Evolutionary conservation across 2,329 filamentous ascomycete genomes (phyloP), one percentile per base, ranked within the genome.

Genomic region (Curvularia verruculosa): DNA sequence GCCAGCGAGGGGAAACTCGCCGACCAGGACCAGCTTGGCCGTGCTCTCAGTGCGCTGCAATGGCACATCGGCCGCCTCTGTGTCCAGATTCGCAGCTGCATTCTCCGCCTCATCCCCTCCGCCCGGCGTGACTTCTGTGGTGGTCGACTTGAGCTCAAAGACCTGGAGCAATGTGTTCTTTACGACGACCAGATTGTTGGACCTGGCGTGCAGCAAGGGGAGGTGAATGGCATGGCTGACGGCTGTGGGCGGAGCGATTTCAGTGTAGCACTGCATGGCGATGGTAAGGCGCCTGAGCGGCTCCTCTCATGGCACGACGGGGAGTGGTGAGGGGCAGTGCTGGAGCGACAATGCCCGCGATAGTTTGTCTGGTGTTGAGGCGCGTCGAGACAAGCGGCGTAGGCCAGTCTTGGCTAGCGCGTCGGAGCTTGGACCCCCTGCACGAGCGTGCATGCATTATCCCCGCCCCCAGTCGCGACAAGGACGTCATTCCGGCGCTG

Each of bases 221-320:
- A 96, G 80, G 58, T 83, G 85, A 71, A 97, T 80, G 63, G 93
- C 91, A 80, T 96, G 90, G 71, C 92, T 93, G 79, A 98, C 92
- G 75, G 93, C 93, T 76, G 93, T 96, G 52, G 95, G 93, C 81
- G 94, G 90, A 77, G 92, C 88, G 76, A 99, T 84, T 84, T 99
- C 95, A 73, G 92, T 93, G 81, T 98, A 98, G 83, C 92, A 96
- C 86, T 98, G 94, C 94, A 98, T 98, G 71, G 55, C 34, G 43
- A 41, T 39, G 48, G 49, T 39, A 3, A 28, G 41, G 24, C 26
- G 29, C 28, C 36, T 49, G 46, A 31, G 39, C 41, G 19, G 37
- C 55, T 7, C 61, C 50, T 47, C 57, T 58, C 57, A 55, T 63
- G 68, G 71, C 70, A 52, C 47, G 53, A 46, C 40, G 52, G 31